Evolutionary conservation across 2,329 filamentous ascomycete genomes (phyloP).

Genomic region (Fusarium algeriense): DNA sequence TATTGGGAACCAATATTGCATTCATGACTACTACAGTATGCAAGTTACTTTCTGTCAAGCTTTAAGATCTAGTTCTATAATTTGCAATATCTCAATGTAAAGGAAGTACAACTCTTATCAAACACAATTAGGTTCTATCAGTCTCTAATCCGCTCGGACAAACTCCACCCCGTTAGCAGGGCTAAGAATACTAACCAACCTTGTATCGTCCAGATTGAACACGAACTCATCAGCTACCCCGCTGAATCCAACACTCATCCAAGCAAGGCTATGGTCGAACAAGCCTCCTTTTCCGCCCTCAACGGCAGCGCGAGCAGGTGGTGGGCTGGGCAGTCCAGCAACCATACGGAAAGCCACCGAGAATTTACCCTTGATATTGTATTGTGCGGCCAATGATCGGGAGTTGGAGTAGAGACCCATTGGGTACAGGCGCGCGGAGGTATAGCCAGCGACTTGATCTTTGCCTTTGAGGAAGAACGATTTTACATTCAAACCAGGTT

Average conservation of each 20-base stretch:
- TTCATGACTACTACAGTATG: too few relatives aligned
- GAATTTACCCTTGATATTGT: background rate
- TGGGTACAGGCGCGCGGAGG: background rate
- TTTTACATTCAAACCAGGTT: conserved; percentile 21
- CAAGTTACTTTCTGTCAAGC: too few relatives aligned
- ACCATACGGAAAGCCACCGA: conserved; percentile 8
- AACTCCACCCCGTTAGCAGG: background rate
- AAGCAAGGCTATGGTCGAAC: conserved; percentile 4
- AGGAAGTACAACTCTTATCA: background rate
- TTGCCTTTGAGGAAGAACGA: conserved; percentile 5
- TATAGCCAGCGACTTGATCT: background rate
- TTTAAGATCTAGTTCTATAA: too few relatives aligned
- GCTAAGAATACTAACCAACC: background rate
- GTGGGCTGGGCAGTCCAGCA: background rate
- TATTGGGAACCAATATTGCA: too few relatives aligned
- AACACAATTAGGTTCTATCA: background rate
- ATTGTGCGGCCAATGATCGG: background rate
- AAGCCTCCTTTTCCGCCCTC: conserved; percentile 12
- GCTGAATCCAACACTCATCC: conserved; percentile 1
- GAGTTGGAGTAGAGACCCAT: background rate
- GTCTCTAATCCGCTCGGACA: background rate
- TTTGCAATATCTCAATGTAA: background rate
- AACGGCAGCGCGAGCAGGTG: background rate
- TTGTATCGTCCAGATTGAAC: background rate
- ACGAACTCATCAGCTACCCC: conserved; percentile 14